These are phyloP conservation scores for Aureobasidium vineae DNA, from an alignment of 2,329 filamentous ascomycete species.

Conservation along the genomic window DNA sequence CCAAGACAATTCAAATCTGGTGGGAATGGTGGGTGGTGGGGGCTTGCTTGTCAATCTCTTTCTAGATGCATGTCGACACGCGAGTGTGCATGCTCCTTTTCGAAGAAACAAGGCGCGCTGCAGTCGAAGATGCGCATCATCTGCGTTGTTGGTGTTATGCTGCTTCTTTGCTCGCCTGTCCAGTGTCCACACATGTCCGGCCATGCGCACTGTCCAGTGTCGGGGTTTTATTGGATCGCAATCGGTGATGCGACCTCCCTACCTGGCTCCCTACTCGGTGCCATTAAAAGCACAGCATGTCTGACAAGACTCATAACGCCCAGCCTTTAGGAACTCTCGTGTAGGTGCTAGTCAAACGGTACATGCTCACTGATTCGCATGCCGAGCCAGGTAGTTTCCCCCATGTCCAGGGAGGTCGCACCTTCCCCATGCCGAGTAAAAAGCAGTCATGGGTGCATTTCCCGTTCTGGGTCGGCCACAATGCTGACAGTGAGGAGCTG, in stretches of 20 bases:
- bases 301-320: not conserved
- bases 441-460: too few relatives aligned
- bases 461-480: not conserved
- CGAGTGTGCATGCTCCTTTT: not conserved
- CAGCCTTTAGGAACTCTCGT: not conserved
- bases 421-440: not conserved
- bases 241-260: not conserved
- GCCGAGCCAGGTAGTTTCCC: not conserved
- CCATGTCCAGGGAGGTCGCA: not conserved
- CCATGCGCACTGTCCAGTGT: constrained; percentile 1
- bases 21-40: not conserved
- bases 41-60: not conserved
- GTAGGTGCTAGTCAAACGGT: not conserved
- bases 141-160: not conserved
- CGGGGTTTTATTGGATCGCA: not conserved
- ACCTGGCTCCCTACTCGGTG: not conserved
- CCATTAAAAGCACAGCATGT: not conserved
- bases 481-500: not conserved
- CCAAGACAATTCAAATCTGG: not conserved
- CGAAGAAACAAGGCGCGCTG: not conserved
- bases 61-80: not conserved
- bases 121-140: not conserved
- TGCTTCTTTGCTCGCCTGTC: not conserved
- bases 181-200: constrained; percentile 3
- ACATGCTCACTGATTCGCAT: not conserved